These are phyloP conservation scores for Pseudogymnoascus sp. DNA, from an alignment of 2,329 filamentous ascomycete species.

Conservation along the genomic window DNA sequence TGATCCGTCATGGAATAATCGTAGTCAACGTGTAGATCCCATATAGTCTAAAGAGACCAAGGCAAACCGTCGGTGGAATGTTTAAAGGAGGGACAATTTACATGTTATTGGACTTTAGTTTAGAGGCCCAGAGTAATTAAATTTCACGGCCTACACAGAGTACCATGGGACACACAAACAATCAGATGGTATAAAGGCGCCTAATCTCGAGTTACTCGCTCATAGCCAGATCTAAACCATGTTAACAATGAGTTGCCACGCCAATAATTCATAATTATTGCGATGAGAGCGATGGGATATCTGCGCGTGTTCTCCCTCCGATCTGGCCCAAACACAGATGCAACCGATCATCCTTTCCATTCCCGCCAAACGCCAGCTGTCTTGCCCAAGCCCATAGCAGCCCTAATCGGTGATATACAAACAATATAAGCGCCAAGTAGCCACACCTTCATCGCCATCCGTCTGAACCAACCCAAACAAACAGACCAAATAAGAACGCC, in stretches of 20 bases:
- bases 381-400: conserved; percentile 7
- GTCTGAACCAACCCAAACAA: conserved; percentile 5
- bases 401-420: conserved; percentile 9
- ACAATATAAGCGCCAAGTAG: conserved; percentile 9
- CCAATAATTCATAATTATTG: conserved; percentile 6
- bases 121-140: neutral
- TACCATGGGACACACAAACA: neutral
- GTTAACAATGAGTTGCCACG: neutral
- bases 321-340: neutral
- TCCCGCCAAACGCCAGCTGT: conserved; percentile 7
- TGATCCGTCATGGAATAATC: too few species aligned
- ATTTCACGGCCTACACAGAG: neutral
- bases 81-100: neutral
- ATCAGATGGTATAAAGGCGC: conserved; percentile 7
- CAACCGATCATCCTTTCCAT: conserved; percentile 1
- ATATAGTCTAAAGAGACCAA: neutral
- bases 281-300: conserved; percentile 2
- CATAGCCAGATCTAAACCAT: conserved; percentile 1
- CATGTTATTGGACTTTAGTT: neutral
- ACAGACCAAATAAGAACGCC: conserved; percentile 6
- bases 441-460: conserved; percentile 4
- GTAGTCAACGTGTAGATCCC: neutral
- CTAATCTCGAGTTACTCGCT: neutral
- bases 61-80: neutral
- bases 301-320: neutral